A percentile compares a stretch with the other conserved stretches of the same genome.
phyloP scores from a whole-genome alignment of 345 rosid genomes.

The Linum tenue region DNA sequence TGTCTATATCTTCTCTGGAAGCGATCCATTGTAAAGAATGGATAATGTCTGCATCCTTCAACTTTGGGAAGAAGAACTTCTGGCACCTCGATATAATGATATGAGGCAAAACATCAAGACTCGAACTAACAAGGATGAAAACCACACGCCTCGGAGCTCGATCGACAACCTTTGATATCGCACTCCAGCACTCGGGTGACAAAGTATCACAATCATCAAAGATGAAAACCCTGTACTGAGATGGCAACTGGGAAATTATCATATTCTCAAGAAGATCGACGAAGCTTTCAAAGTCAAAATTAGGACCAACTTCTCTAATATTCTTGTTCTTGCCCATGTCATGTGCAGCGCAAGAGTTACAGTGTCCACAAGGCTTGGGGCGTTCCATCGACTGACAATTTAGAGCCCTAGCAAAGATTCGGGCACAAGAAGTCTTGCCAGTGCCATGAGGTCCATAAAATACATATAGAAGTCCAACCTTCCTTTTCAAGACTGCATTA shows the following conservation, averaged over 20 bases:
- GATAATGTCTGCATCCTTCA: constrained; percentile 80
- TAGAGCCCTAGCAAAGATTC: constrained; percentile 80
- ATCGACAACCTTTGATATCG: constrained; percentile 69
- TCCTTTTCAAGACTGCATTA: constrained; percentile 63
- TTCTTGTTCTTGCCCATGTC: constrained; percentile 61
- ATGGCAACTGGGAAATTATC: constrained; percentile 42
- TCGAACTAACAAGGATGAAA: constrained; percentile 73
- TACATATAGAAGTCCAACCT: constrained; percentile 80
- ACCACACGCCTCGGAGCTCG: constrained; percentile 72
- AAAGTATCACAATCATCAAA: constrained; percentile 82
- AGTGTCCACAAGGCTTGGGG: constrained; percentile 71
- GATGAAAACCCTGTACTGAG: constrained; percentile 57
- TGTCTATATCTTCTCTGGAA: constrained; percentile 57
- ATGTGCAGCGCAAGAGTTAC: constrained; percentile 66
- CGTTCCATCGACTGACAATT: constrained; percentile 72
- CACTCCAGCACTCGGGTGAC: constrained; percentile 73
- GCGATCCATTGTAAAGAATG: constrained; percentile 69
- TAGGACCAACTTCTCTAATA: constrained; percentile 77
- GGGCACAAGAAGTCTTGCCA: constrained; percentile 92
- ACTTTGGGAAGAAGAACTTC: constrained; percentile 88
- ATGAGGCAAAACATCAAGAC: constrained; percentile 89
- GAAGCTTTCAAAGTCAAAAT: constrained; percentile 60
- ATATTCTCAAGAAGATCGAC: constrained; percentile 59
- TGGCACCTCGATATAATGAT: constrained; percentile 86
- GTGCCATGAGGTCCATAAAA: constrained; percentile 97